Conservation (phyloP, 2,329 filamentous ascomycete genomes). For the Arthroderma uncinatum region DNA sequence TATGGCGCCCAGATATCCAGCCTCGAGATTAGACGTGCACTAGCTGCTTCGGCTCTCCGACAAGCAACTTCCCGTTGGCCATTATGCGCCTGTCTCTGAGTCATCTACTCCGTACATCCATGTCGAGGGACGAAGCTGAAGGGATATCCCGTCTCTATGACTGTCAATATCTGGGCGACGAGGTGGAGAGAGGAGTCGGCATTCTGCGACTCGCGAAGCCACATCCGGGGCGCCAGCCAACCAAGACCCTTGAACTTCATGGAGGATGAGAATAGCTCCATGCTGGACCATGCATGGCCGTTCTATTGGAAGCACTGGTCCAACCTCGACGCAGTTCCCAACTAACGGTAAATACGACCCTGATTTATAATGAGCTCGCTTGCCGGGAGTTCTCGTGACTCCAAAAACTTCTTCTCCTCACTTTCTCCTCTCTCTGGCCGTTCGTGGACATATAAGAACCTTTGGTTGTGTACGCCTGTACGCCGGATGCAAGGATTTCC, state of each 20-base stretch:
- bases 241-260: not conserved
- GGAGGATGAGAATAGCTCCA: not conserved
- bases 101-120: too few relatives aligned
- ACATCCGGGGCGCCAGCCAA: not conserved
- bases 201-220: not conserved
- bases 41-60: too few relatives aligned
- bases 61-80: too few relatives aligned
- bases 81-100: too few relatives aligned
- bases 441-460: not conserved
- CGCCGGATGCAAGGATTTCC: not conserved
- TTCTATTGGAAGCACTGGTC: not conserved
- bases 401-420: not conserved
- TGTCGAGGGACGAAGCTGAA: too few relatives aligned
- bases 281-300: not conserved
- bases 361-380: not conserved
- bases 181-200: not conserved
- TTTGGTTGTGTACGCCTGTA: not conserved
- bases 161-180: too few relatives aligned
- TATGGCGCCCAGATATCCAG: too few relatives aligned
- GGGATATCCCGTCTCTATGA: too few relatives aligned
- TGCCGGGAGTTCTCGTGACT: not conserved
- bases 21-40: too few relatives aligned
- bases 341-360: not conserved
- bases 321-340: too few relatives aligned
- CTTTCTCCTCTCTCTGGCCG: not conserved